Base-by-base conservation (phyloP, 192 early-diverging fungal genomes). In the Blastocladiella britannica region DNA sequence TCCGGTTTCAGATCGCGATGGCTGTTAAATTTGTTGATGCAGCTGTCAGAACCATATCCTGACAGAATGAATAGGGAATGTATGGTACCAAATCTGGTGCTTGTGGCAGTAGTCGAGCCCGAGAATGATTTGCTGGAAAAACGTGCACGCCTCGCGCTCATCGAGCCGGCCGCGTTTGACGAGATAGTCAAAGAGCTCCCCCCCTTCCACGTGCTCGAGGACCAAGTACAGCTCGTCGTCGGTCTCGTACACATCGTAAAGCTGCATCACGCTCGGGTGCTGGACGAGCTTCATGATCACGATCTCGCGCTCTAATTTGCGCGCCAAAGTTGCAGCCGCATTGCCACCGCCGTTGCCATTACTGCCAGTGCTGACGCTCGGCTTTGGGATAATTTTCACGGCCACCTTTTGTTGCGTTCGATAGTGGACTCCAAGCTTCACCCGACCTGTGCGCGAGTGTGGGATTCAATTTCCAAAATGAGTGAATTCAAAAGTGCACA, bases 51-150 rank as follows among this genome's bases (percentile, higher is more conserved):
- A 63, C 62, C 62, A 71, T 73, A 56, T 78, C 76, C n/a, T 73
- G 76, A 62, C 9, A 18, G 3, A 9, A 23, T 26, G 18, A 57
- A 31, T 12, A 57, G 51, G 18, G 51, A 52, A 29, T 57, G 24
- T 18, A 12, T 25, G 27, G 51, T 65, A 80, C 77, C 76, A 79
- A 31, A 81, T 78, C 18, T 69, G 26, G 55, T 79, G 72, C 29
- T 66, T 22, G 59, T 81, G 79, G 52, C 74, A 76, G 27, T 61
- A 79, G 25, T 72, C 70, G 20, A 81, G 60, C 1, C 68, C 79
- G 51, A 53, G 68, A 20, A 75, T 68, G 56, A 81, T 81, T 55
- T 81, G 79, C 65, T 79, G 77, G 55, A 81, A 81, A 55, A 79
- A 79, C 28, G 55, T 28, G 15, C 74, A 55, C 9, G 77, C 74